Conservation (phyloP, 2,329 filamentous ascomycete species). For the Cadophora gregata region DNA sequence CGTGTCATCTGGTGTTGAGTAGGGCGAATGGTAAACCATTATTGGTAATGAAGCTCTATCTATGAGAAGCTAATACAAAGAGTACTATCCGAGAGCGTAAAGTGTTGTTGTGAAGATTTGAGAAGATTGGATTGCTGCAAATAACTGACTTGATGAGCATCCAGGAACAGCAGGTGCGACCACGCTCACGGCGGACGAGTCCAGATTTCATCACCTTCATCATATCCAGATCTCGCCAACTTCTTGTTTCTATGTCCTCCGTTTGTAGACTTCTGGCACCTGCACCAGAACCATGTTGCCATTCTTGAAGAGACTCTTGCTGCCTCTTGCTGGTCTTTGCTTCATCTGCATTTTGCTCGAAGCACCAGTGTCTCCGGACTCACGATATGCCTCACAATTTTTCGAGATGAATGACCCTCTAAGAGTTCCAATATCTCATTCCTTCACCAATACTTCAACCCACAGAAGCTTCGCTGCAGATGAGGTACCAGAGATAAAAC, state of each 20-base stretch:
- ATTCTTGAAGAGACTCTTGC: constrained; percentile 27
- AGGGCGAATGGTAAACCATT: constrained; percentile 29
- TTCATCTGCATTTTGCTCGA: constrained; percentile 23
- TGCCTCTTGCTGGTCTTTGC: constrained; percentile 30
- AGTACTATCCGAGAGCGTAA: background rate
- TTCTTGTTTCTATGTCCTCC: background rate
- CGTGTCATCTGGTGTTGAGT: constrained; percentile 28
- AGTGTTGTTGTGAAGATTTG: background rate
- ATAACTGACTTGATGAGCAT: background rate
- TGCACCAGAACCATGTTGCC: constrained; percentile 20
- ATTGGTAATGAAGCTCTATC: constrained; percentile 10
- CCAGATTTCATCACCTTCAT: background rate
- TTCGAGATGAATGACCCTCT: constrained; percentile 11
- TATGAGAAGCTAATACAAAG: background rate
- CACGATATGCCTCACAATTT: background rate
- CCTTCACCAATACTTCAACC: constrained; percentile 21
- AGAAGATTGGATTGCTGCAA: background rate
- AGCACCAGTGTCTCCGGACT: background rate
- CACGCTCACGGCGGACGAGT: background rate
- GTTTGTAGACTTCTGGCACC: background rate
- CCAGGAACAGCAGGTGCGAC: constrained; percentile 13
- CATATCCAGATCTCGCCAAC: background rate
- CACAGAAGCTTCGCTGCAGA: background rate
- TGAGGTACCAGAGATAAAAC: background rate
- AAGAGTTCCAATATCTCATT: constrained; percentile 22